These are phyloP conservation scores for Dryadomyces quercus-mongolicae DNA, from an alignment of 2,329 filamentous ascomycete genomes.

Conservation along the genomic window DNA sequence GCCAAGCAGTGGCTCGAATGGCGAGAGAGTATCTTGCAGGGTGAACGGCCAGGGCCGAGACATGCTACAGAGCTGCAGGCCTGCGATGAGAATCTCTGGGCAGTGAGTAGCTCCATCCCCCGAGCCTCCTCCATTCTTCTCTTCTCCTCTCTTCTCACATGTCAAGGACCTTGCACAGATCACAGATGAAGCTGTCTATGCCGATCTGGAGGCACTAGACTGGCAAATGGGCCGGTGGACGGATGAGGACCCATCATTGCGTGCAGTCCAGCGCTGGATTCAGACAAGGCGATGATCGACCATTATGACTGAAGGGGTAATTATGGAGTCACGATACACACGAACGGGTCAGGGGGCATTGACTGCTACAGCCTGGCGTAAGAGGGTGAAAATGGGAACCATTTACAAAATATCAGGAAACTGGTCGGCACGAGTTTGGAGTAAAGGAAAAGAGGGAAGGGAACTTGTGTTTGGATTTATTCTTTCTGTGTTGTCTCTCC, in stretches of 20 bases:
- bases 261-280: conserved; percentile 47
- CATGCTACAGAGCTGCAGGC: conserved; percentile 34
- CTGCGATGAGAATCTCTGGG: conserved; percentile 44
- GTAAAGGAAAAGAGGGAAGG: too few species aligned
- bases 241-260: conserved; percentile 46
- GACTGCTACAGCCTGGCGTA: neutral
- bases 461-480: neutral
- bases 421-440: too few species aligned
- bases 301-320: neutral
- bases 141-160: neutral
- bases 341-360: neutral
- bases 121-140: conserved; percentile 2
- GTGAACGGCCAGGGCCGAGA: conserved; percentile 32
- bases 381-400: neutral
- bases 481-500: neutral
- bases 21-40: conserved; percentile 40
- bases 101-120: conserved; percentile 27
- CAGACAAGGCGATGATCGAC: conserved; percentile 23
- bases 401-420: neutral
- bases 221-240: conserved; percentile 47
- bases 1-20: conserved; percentile 47
- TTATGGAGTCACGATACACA: too few species aligned
- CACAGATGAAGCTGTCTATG: conserved; percentile 47
- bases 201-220: conserved; percentile 41
- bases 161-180: conserved; percentile 40